phyloP scores from a whole-genome alignment of 169 alveolate genomes.

The Plasmodium fragile region DNA sequence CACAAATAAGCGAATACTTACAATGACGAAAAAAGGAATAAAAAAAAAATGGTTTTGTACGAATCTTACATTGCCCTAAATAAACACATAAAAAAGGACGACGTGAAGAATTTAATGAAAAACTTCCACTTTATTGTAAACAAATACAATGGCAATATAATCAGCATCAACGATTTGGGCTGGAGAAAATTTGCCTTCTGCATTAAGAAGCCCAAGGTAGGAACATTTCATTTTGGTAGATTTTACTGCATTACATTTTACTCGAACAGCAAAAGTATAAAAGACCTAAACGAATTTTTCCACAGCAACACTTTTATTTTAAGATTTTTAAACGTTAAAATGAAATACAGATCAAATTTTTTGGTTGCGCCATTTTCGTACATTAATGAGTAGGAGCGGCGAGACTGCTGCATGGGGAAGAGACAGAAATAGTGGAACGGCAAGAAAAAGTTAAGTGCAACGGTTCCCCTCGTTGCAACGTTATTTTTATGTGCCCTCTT shows the following conservation, averaged over 20 bases:
- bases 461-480: neutral
- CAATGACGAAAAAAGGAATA: neutral
- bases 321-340: conserved; percentile 82
- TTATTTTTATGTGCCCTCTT: neutral
- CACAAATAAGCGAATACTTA: neutral
- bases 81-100: conserved; percentile 71
- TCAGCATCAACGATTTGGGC: conserved; percentile 74
- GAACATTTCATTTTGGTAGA: conserved; percentile 86
- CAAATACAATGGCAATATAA: conserved; percentile 71
- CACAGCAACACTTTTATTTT: conserved; percentile 83
- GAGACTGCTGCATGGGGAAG: neutral
- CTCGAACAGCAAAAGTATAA: conserved; percentile 83
- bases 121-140: conserved; percentile 63
- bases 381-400: conserved; percentile 75
- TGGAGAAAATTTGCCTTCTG: conserved; percentile 78
- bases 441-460: neutral
- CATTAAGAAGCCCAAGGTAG: conserved; percentile 85
- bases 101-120: conserved; percentile 75
- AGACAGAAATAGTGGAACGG: neutral
- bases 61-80: conserved; percentile 71
- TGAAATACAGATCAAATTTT: conserved; percentile 86
- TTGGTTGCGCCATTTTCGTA: conserved; percentile 85
- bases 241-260: conserved; percentile 85
- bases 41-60: conserved; percentile 61
- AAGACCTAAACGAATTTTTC: conserved; percentile 82